phyloP scores from a whole-genome alignment of 805 yeast species.

The Candida pini region DNA sequence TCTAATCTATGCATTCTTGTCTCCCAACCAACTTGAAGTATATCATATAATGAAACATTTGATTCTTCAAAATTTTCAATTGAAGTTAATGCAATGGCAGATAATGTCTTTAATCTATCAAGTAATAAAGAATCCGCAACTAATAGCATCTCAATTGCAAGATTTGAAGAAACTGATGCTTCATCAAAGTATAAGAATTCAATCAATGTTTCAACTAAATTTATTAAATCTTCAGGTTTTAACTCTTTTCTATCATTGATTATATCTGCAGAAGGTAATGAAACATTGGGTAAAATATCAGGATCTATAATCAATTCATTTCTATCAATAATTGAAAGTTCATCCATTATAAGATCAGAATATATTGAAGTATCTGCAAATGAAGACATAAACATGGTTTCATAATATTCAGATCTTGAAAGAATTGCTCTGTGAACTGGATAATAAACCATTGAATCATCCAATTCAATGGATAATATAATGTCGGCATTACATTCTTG shows the following conservation, averaged over 20 bases:
- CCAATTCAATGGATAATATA: conserved; percentile 31
- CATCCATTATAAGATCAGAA: conserved; percentile 9
- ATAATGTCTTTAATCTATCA: conserved; percentile 61
- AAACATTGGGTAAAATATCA: conserved; percentile 15
- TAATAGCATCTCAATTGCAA: conserved; percentile 50
- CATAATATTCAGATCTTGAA: conserved; percentile 57
- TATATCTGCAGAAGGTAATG: conserved; percentile 17
- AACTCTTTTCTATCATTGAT: conserved; percentile 4
- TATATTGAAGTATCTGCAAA: conserved; percentile 25
- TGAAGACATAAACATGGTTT: conserved; percentile 52
- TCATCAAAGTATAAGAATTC: conserved; percentile 58
- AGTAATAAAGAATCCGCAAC: conserved; percentile 55
- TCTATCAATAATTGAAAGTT: conserved; percentile 18
- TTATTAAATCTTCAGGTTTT: conserved; percentile 2
- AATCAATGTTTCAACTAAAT: conserved; percentile 38
- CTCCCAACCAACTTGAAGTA: conserved; percentile 63
- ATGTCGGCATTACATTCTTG: no score
- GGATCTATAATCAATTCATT: conserved; percentile 7
- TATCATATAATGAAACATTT: conserved; percentile 42
- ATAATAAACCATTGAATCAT: conserved; percentile 32
- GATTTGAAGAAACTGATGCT: conserved; percentile 41
- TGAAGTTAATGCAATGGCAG: conserved; percentile 45
- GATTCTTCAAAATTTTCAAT: conserved; percentile 16
- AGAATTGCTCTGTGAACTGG: conserved; percentile 64
- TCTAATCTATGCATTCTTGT: conserved; percentile 61